Evolutionary conservation across 192 early-diverging fungal species (phyloP), one percentile per base, ranked within the genome.

Genomic region (Coemansia sp.): DNA sequence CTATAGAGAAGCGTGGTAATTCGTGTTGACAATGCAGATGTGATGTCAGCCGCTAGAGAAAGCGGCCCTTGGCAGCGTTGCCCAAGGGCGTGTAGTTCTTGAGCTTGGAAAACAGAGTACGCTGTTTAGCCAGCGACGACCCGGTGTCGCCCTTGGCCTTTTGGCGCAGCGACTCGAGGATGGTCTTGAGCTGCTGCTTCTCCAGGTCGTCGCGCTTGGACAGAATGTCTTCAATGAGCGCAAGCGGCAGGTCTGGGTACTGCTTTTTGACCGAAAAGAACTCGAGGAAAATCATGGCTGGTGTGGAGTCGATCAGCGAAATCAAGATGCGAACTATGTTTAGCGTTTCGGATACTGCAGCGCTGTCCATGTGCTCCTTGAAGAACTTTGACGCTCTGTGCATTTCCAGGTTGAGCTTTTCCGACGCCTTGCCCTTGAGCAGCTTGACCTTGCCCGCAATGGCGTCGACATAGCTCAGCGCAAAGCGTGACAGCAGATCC

Each of bases 151-250:
- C 65, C 61, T 78, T 79, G 38, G 65, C 61, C 48, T 79, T 69
- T 56, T 72, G 65, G 41, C 65, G 65, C 38, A 89, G 85, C 12
- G 82, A 84, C 56, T 94, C 92, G 83, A 96, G 86, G 35, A 97
- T 86, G 49, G 91, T 90, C 64, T 88, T 93, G 46, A 94, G 69
- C 52, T 83, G 81, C 35, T 83, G 77, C 68, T 87, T 88, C 41
- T 97, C 92, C 63, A 98, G 70, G 68, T 99, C 95, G 73, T 97
- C 94, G 52, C 95, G 81, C 67, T 86, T 89, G 39, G 72, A 63
- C 48, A 98, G 68, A 28, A 97, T 79, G 65, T 94, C 89, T 72
- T 98, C 94, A n/a, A 98, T 82, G 72, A 94, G 87, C 21, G 82
- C 80, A n/a, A 96, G 58, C 5, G 93, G 94, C 38, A 96, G 61